Evolutionary conservation across 768 basidiomycete genomes (phyloP), one percentile per base, ranked within the genome.

Genomic region (Russula vinacea): DNA sequence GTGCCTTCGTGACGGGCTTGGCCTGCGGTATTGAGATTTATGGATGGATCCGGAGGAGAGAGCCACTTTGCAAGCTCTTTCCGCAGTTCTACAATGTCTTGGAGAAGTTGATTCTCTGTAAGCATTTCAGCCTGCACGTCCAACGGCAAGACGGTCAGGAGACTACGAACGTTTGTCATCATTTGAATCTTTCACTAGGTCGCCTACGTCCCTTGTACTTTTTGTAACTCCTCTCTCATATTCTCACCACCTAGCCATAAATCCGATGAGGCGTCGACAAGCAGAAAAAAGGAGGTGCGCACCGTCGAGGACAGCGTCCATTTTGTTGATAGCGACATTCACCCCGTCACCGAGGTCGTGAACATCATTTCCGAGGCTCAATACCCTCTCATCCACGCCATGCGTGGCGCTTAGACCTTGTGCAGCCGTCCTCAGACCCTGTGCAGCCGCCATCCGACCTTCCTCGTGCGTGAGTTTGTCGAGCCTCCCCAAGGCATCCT

Each of bases 41-140:
- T 51, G 5, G 49, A 59, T 29, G 49, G 37, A 29, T 59, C 49
- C 4, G 58, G 58, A 9, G 58, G 58, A 9, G 35, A 50, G 11
- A 51, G 35, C 58, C 58, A 59, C 7, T 1, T n/a, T 19, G 16
- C 24, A 1, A 57, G 42, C 0, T n/a, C 56, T 7, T 32, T 5
- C 2, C 29, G 29, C 29, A 29, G 5, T 29, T 29, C 29, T 29
- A 29, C 29, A 29, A 29, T 29, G 29, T 29, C 5, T 29, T 29
- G 29, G 4, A 13, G 57, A 1, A 47, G 8, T 47, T 47, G 42
- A 11, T 32, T 47, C 14, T 32, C 56, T 47, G 56, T 8, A n/a
- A 44, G 19, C 2, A 47, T 45, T 22, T 22, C 14, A n/a, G 13
- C 10, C 42, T 16, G 17, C 13, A 2, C 6, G 11, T 1, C 29